These are phyloP conservation scores for Anisodus acutangulus DNA, from an alignment of 257 asterid genomes.

Conservation along the genomic window DNA sequence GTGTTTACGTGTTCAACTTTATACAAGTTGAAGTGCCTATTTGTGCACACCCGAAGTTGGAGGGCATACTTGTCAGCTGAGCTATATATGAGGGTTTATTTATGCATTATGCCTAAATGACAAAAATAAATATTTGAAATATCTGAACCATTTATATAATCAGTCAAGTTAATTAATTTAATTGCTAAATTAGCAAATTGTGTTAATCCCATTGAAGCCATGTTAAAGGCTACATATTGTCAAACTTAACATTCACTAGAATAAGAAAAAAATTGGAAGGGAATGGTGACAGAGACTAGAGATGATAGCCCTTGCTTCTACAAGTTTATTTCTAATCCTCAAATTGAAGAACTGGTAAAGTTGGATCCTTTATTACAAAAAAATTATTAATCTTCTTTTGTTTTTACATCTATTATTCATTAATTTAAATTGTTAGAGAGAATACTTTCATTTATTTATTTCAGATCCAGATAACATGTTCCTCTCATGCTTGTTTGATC, in stretches of 20 bases:
- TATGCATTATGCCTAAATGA: no score
- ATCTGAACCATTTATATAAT: not conserved
- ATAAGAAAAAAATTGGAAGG: not conserved
- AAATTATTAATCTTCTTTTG: no score
- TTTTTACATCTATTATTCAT: not conserved
- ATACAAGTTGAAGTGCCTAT: no score
- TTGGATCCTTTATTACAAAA: not conserved
- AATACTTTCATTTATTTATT: no score
- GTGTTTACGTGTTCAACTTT: no score
- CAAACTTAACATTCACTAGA: not conserved
- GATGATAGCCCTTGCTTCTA: not conserved
- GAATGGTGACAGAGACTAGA: not conserved
- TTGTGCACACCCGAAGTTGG: no score
- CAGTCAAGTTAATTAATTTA: not conserved
- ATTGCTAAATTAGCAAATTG: not conserved
- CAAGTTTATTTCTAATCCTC: not conserved
- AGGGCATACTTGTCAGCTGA: no score
- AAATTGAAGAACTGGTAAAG: not conserved
- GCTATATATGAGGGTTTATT: no score
- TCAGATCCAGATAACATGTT: no score
- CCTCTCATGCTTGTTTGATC: no score
- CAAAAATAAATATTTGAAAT: not conserved
- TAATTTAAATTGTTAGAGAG: no score
- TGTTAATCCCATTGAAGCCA: not conserved
- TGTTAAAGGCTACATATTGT: not conserved